A percentile compares a stretch with the other conserved stretches of the same genome.
phyloP scores from a whole-genome alignment of 2,329 filamentous ascomycete species.

The Pseudogymnoascus verrucosus region DNA sequence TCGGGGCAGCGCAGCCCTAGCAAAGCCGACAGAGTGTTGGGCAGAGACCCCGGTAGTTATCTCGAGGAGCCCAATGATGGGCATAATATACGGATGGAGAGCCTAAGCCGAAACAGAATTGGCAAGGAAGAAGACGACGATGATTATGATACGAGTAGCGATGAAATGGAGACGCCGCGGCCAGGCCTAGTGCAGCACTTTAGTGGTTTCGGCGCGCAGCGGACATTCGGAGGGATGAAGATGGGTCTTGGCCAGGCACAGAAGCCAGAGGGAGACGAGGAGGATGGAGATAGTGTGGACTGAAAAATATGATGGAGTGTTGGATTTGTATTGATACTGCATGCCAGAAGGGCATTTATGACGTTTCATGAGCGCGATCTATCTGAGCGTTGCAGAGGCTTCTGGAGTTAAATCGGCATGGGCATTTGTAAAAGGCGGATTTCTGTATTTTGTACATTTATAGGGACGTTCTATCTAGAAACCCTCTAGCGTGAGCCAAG shows the following conservation, averaged over 20 bases:
- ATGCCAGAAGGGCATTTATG: slow-evolving; percentile 1
- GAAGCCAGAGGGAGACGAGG: not conserved
- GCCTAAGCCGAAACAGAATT: slow-evolving; percentile 16
- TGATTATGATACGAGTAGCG: slow-evolving; percentile 25
- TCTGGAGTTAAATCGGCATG: slow-evolving; percentile 3
- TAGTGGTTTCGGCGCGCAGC: slow-evolving; percentile 7
- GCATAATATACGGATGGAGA: slow-evolving; percentile 23
- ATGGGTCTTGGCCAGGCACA: slow-evolving; percentile 2
- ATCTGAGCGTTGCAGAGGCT: slow-evolving; percentile 1
- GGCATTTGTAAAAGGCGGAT: not conserved
- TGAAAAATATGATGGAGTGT: slow-evolving; percentile 1
- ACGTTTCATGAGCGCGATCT: not conserved
- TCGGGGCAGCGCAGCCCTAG: not conserved
- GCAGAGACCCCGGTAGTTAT: slow-evolving; percentile 23
- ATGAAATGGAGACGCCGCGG: slow-evolving; percentile 20
- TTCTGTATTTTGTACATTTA: not conserved
- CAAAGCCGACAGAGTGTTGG: slow-evolving; percentile 31
- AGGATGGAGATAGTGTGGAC: slow-evolving; percentile 6
- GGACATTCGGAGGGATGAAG: slow-evolving; percentile 4
- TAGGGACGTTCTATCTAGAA: not conserved
- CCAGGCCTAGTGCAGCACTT: slow-evolving; percentile 1
- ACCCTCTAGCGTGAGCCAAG: not conserved
- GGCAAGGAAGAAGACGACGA: slow-evolving; percentile 20
- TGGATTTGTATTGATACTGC: slow-evolving; percentile 1
- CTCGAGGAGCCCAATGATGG: slow-evolving; percentile 12